Evolutionary conservation across 306 rosid species (phyloP).

Genomic region (Prinsepia uniflora): DNA sequence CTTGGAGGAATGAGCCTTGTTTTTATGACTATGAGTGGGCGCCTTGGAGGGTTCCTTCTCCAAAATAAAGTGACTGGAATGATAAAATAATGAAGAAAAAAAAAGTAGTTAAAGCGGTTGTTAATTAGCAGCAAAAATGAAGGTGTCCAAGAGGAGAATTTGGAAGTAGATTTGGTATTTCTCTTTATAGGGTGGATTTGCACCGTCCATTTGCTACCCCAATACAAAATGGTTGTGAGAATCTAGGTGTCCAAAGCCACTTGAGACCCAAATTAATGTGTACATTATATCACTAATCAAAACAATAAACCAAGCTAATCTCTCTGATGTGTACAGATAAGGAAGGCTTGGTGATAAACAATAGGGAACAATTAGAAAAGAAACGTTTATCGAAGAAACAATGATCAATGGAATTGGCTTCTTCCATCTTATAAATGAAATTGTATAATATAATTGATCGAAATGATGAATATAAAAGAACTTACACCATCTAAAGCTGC

Average conservation of each 20-base stretch:
- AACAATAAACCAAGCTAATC: not conserved
- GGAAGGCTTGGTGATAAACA: not conserved
- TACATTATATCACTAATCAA: not conserved
- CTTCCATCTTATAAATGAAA: no score
- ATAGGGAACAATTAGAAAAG: not conserved
- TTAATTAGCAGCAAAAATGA: slow-evolving; percentile 13
- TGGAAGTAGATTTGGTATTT: slow-evolving; percentile 15
- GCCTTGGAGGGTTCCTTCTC: no score
- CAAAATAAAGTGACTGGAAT: not conserved
- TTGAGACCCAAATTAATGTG: slow-evolving; percentile 24
- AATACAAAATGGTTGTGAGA: slow-evolving; percentile 12
- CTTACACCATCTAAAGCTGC: no score
- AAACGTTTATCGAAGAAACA: no score
- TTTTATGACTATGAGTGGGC: no score
- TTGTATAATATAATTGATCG: no score
- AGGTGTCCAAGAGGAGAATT: slow-evolving; percentile 25
- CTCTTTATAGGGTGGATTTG: slow-evolving; percentile 20
- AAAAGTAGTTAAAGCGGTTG: slow-evolving; percentile 22
- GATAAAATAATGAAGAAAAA: slow-evolving; percentile 20
- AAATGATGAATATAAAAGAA: no score
- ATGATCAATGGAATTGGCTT: no score
- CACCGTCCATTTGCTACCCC: slow-evolving; percentile 26
- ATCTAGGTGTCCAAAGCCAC: slow-evolving; percentile 28
- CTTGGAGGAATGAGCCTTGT: not conserved
- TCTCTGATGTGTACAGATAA: not conserved